Percentiles rank a stretch among this genome's conserved stretches.
Evolutionary conservation across 495 filamentous ascomycete species (phyloP).

Genomic region (Aspergillus sparsus): DNA sequence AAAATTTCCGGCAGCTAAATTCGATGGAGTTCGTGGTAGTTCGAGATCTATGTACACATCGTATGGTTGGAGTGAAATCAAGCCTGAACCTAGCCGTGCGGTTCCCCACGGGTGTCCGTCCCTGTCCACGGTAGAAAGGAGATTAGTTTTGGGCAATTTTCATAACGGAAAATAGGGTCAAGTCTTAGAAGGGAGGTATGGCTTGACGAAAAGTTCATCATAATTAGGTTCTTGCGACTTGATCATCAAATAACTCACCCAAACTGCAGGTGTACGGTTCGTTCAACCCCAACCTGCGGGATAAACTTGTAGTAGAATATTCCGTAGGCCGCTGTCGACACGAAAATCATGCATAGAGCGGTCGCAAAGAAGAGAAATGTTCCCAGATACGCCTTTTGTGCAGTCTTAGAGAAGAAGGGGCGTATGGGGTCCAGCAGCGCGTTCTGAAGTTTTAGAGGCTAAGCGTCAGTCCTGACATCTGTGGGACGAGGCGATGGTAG

Average conservation of each 20-base stretch:
- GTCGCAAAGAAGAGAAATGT: conserved; percentile 63
- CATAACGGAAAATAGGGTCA: not conserved
- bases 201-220: too few relatives aligned
- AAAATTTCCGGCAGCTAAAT: conserved; percentile 75
- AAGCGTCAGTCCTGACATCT: conserved; percentile 11
- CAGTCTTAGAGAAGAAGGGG: conserved; percentile 62
- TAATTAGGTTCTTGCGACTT: not conserved
- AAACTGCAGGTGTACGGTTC: conserved; percentile 79
- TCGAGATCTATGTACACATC: conserved; percentile 72
- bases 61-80: conserved; percentile 54
- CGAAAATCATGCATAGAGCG: conserved; percentile 57
- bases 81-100: conserved; percentile 38
- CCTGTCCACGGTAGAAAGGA: conserved; percentile 22
- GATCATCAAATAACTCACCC: conserved; percentile 47
- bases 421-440: conserved; percentile 37
- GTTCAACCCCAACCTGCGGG: conserved; percentile 65
- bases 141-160: conserved; percentile 4
- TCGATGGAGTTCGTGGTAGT: conserved; percentile 61
- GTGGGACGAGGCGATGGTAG: not conserved
- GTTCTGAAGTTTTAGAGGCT: conserved; percentile 29
- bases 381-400: conserved; percentile 70
- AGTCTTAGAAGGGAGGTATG: too few relatives aligned
- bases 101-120: conserved; percentile 48
- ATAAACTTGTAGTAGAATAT: conserved; percentile 83
- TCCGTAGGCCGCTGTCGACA: conserved; percentile 68